Evolutionary conservation across 306 rosid genomes (phyloP), one percentile per base, ranked within the genome.

Genomic region (Vigna mungo): DNA sequence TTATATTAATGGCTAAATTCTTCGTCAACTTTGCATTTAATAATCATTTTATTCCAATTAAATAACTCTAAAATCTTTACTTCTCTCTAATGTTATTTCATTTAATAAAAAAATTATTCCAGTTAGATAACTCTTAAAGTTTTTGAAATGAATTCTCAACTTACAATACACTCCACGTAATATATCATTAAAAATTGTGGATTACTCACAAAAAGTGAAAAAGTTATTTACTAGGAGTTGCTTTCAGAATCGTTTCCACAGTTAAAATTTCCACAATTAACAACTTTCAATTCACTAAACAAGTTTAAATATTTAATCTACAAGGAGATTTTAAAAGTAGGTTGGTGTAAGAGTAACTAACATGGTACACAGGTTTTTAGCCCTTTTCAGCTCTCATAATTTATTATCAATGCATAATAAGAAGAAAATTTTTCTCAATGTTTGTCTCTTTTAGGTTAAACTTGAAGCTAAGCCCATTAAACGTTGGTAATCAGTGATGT

Each of bases 401-500:
- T 32, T 27, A 52, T 12, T 44, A 44, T 8, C 18, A 64, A 2
- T 37, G 66, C 27, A 49, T 46, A 17, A 60, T 7, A 69, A 77
- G 49, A 58, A 68, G 52, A 55, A 8, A 53, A 53, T 7, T 21
- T 44, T 63, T 44, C 34, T 18, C 44, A 60, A 74, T 15, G 48
- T 55, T 21, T 18, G 21, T 71, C 41, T 73, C 55, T 80, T 81
- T 77, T 81, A 77, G 82, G 76, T 83, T 76, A 66, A 74, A 82
- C 83, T 72, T 84, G 68, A 84, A 87, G 90, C 78, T 53, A 84
- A 80, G 69, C 80, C 71, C 74, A 69, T 18, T 74, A 76, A 44
- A 39, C 25, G 37, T 53, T 61, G 76, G 67, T 70, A 75, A 71
- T 80, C 34, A 70, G 54, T 67, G 72, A 41, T 82, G 74, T 67